A percentile compares a stretch with the other conserved stretches of the same genome.
phyloP scores from a whole-genome alignment of 140 eudicot genomes.

The Anethum foeniculum region DNA sequence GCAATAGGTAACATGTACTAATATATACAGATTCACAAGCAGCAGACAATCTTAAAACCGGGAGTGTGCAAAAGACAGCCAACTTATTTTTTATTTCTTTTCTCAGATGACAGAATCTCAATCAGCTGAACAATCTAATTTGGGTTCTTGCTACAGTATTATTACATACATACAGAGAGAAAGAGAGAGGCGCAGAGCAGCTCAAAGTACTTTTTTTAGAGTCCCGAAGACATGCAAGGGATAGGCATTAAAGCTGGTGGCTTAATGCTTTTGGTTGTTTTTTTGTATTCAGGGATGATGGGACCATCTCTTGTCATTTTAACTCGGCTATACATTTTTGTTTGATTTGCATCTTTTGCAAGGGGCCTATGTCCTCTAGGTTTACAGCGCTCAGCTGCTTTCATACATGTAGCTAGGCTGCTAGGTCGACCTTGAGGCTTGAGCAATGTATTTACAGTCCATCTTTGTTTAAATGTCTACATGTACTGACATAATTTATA shows the following conservation, averaged over 20 bases:
- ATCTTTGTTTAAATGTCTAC: not conserved
- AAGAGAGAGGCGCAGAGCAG: slow-evolving; percentile 6
- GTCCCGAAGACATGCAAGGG: slow-evolving; percentile 71
- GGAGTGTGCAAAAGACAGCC: slow-evolving; percentile 50
- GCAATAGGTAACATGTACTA: slow-evolving; percentile 18
- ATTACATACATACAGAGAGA: slow-evolving; percentile 14
- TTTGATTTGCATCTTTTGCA: slow-evolving; percentile 41
- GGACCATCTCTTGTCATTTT: slow-evolving; percentile 80
- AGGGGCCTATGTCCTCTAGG: slow-evolving; percentile 50
- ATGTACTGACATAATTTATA: slow-evolving; percentile 13
- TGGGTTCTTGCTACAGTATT: slow-evolving; percentile 11
- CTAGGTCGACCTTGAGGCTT: slow-evolving; percentile 7
- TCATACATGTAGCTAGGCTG: not conserved
- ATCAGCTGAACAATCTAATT: slow-evolving; percentile 27
- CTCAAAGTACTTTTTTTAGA: slow-evolving; percentile 48
- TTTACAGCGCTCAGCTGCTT: slow-evolving; percentile 48
- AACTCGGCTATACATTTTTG: slow-evolving; percentile 38
- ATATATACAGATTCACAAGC: slow-evolving; percentile 27
- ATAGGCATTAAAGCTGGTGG: slow-evolving; percentile 54
- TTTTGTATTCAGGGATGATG: slow-evolving; percentile 63
- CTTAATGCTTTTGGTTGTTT: slow-evolving; percentile 54
- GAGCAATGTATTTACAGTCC: slow-evolving; percentile 12
- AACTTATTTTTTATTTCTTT: slow-evolving; percentile 24
- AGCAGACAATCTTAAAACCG: slow-evolving; percentile 53
- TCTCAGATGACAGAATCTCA: slow-evolving; percentile 16